Evolutionary conservation across 179 eudicot genomes (phyloP).

Genomic region (Patellifolia procumbens): DNA sequence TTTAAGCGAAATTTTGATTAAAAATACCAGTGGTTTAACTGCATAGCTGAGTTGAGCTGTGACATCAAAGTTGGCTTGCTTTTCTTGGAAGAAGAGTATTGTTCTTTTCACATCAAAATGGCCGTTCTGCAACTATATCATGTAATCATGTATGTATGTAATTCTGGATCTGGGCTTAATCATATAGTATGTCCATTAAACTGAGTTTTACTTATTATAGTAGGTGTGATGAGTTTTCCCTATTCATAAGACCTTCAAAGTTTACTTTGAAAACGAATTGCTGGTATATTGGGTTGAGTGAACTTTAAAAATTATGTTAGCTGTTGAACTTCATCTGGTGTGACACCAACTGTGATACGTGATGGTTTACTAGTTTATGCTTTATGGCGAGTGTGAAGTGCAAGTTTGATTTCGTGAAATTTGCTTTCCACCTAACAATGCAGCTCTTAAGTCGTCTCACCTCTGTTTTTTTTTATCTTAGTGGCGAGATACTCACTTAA

Average conservation of each 20-base stretch:
- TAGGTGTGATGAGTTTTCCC: neutral
- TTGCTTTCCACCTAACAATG: conserved; percentile 10
- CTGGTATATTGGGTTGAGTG: neutral
- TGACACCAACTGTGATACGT: conserved; percentile 18
- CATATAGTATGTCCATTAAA: neutral
- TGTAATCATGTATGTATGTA: neutral
- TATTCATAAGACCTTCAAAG: neutral
- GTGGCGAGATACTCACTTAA: neutral
- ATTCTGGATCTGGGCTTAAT: neutral
- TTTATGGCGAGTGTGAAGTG: neutral
- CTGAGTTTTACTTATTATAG: neutral
- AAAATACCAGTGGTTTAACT: neutral
- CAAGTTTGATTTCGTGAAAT: neutral
- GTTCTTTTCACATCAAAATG: no score
- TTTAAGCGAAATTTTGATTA: neutral
- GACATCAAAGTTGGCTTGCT: neutral
- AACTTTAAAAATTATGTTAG: neutral
- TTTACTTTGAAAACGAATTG: neutral
- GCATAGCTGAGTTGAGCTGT: neutral
- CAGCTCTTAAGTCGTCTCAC: neutral
- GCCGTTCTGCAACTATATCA: neutral
- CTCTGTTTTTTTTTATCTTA: neutral
- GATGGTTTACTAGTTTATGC: conserved; percentile 22
- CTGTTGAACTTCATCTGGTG: conserved; percentile 12
- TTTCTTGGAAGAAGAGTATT: neutral